These are phyloP conservation scores for Trichoderma oligosporum DNA, from an alignment of 2,329 filamentous ascomycete genomes.

Conservation along the genomic window DNA sequence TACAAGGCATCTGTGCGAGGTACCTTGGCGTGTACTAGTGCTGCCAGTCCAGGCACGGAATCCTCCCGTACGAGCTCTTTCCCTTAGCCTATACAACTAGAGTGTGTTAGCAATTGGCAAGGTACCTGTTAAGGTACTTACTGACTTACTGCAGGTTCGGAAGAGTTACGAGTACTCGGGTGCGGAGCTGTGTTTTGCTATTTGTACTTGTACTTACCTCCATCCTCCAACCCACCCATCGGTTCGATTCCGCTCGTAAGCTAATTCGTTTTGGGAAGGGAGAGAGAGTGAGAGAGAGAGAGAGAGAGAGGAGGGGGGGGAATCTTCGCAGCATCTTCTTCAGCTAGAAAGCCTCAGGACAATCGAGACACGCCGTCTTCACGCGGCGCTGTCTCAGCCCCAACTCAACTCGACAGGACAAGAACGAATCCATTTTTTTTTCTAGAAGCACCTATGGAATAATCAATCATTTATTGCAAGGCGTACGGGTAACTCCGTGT, in stretches of 20 bases:
- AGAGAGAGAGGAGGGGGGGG: too few relatives aligned
- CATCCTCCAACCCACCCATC: conserved; percentile 1
- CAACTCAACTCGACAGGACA: not conserved
- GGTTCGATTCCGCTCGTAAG: conserved; percentile 9
- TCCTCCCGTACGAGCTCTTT: conserved; percentile 2
- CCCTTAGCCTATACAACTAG: conserved; percentile 3
- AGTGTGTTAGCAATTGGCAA: not conserved
- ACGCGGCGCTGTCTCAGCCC: conserved; percentile 6
- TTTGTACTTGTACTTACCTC: not conserved
- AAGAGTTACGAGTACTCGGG: too few relatives aligned
- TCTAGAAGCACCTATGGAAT: conserved; percentile 12
- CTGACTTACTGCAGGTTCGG: too few relatives aligned
- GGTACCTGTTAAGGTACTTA: not conserved
- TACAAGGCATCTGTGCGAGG: conserved; percentile 7
- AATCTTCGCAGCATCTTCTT: conserved; percentile 9
- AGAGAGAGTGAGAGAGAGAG: too few relatives aligned
- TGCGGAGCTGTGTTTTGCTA: too few relatives aligned
- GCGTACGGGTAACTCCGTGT: conserved; percentile 5
- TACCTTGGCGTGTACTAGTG: conserved; percentile 7
- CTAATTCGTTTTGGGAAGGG: not conserved
- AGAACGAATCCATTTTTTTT: not conserved
- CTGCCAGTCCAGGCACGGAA: conserved; percentile 4
- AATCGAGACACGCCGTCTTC: conserved; percentile 10
- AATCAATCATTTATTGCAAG: not conserved
- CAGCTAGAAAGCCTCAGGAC: not conserved